Evolutionary conservation across 768 basidiomycete genomes (phyloP), one percentile per base, ranked within the genome.

Genomic region (Pisolithus marmoratus): DNA sequence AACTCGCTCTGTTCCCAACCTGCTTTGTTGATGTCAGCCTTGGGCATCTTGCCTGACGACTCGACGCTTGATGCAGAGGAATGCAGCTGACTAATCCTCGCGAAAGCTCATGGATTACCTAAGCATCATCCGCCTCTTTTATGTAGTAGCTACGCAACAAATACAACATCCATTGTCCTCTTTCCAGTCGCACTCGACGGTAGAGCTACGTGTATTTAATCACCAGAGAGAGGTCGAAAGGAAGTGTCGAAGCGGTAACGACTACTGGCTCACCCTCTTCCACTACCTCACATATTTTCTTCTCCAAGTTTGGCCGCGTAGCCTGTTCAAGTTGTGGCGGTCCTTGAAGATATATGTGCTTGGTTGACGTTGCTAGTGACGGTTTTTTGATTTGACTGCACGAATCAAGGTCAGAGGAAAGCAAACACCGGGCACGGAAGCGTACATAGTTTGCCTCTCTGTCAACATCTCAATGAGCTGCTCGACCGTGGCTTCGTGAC

Each of bases 321-420:
- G 83, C 83, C 64, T 83, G 74, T 66, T 96, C 91, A 14, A 99
- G 78, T 63, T 92, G 90, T 5, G 92, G 90, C 8, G 96, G 95
- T 1, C 90, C 90, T 67, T 95, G 92, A 66, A 94, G 83, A 75
- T 96, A 99, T 37, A 98, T 84, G 36, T 86, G 88, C 59, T 77
- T 80, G 22, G 77, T 78, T 5, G 83, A 75, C 1, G 84, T 82
- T 4, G 94, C 90, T 17, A 99, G 68, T 0, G 96, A 98, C 0
- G 96, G 96, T 63, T 85, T 93, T 73, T 94, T 95, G 72, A 98
- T 87, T 82, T 98, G 96, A 57, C 96, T 99, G 62, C 5, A 31
- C 23, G 23, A 17, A 23, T 23, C 5, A 41, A 8, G 37, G n/a
- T 57, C n/a, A 52, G 60, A 49, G 40, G 52, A 57, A 27, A 51